Evolutionary conservation across 352 stramenopile species (phyloP), one percentile per base, ranked within the genome.

Genomic region (Phytopythium litorale): DNA sequence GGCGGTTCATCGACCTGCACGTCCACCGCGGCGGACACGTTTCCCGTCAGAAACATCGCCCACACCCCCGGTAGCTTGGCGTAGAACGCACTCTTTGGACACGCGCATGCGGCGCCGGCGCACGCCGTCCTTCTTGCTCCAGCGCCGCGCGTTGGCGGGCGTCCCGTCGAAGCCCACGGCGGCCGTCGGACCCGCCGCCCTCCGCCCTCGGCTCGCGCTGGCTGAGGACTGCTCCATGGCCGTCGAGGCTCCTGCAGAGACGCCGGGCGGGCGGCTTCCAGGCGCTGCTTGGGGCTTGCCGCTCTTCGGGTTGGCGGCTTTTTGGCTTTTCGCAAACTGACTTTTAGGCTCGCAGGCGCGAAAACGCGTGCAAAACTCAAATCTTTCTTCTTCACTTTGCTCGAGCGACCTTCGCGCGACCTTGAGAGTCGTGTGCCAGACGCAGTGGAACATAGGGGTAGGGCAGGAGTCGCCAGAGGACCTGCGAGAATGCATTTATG

Each of bases 1-100:
- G 58, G 11, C 81, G 79, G 56, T 92, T 87, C 83, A 92, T 92
- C 1, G 70, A 87, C 56, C 82, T 92, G 25, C 40, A 28, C 3
- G 18, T 8, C 1, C n/a, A 32, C 28, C 28, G 28, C 28, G 28
- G 9, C 45, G 13, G 4, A 11, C 15, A 51, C 3, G 11, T 18
- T 23, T n/a, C 25, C 21, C 2, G 25, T 43, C 12, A 43, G 28
- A 18, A 28, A 28, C 42, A 28, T 5, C 35, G 9, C 9, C 12
- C 35, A 40, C 16, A 40, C 46, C 58, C 25, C 32, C 51, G 40
- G 37, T 55, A 32, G 48, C 21, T 6, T 16, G 32, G 28, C n/a
- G 50, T 40, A 7, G 19, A 37, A 63, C 76, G 38, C 52, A 91
- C 81, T 91, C 81, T 68, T 88, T 91, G 5, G 81, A 89, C 48